Evolutionary conservation across 148 eudicot species (phyloP).

Genomic region (Rhododendron molle): DNA sequence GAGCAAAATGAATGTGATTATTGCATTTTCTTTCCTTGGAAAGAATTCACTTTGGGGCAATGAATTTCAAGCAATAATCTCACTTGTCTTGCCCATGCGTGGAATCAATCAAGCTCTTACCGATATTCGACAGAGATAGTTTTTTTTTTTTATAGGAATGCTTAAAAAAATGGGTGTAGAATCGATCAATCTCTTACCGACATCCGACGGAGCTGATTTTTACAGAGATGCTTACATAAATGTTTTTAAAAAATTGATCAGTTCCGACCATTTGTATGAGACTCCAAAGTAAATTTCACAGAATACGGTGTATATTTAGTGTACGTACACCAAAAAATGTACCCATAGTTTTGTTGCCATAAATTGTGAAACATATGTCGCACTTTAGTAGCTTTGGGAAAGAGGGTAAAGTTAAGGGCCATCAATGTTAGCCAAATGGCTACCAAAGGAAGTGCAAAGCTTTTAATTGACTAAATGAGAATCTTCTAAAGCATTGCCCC

Average conservation of each 20-base stretch:
- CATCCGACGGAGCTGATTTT: no score
- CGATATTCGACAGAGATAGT: no score
- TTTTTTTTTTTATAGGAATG: no score
- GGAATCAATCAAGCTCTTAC: no score
- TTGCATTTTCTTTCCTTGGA: neutral
- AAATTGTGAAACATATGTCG: neutral
- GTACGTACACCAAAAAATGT: neutral
- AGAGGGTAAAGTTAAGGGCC: neutral
- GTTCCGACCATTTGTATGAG: neutral
- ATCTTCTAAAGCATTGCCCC: neutral
- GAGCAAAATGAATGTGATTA: neutral
- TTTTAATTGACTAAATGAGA: neutral
- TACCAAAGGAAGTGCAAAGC: constrained; percentile 10
- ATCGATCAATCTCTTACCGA: no score
- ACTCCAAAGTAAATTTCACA: no score
- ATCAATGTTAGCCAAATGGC: neutral
- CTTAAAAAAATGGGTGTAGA: no score
- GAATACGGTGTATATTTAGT: neutral
- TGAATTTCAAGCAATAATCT: neutral
- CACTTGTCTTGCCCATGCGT: no score
- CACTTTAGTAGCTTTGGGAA: neutral
- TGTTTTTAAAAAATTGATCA: no score
- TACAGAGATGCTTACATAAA: no score
- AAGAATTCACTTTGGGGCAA: neutral
- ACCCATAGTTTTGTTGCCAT: neutral